These are phyloP conservation scores for Ceratocystis smalleyi DNA, from an alignment of 2,329 filamentous ascomycete species.

Conservation along the genomic window DNA sequence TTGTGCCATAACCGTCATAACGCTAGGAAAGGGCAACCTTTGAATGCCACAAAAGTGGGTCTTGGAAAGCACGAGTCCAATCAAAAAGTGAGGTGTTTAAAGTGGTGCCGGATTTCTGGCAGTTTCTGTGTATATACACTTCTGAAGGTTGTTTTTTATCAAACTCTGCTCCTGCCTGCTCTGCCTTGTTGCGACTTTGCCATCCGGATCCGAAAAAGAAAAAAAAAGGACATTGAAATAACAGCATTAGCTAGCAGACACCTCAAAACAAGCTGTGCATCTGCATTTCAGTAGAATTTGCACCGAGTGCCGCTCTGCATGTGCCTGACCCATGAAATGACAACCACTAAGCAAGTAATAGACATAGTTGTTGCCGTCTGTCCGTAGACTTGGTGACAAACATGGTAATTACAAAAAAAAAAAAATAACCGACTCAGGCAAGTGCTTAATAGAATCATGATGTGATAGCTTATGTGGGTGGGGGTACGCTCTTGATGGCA, in stretches of 20 bases:
- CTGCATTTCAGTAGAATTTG: background rate
- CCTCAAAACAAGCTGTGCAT: background rate
- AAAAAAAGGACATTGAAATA: background rate
- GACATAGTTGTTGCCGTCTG: background rate
- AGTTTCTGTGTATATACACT: background rate
- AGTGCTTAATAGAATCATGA: background rate
- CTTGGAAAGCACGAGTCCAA: background rate
- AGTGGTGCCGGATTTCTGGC: background rate
- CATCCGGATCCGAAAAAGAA: background rate
- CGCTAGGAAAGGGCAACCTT: background rate
- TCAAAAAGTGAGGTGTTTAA: background rate
- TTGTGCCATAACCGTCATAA: slow-evolving; percentile 1
- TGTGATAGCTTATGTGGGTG: background rate
- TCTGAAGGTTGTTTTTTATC: background rate
- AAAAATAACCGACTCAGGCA: background rate
- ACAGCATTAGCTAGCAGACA: background rate
- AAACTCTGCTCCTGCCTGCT: background rate
- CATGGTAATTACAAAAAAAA: background rate
- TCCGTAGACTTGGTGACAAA: background rate
- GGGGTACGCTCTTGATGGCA: background rate
- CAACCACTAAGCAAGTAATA: no score
- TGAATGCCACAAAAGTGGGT: background rate
- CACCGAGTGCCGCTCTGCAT: background rate
- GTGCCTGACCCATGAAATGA: background rate
- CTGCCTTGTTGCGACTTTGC: background rate